Percentiles rank a stretch among this genome's conserved stretches.
These are phyloP conservation scores for Ophiocordyceps camponoti-rufipedis DNA, from an alignment of 2,329 filamentous ascomycete genomes.

Conservation along the genomic window DNA sequence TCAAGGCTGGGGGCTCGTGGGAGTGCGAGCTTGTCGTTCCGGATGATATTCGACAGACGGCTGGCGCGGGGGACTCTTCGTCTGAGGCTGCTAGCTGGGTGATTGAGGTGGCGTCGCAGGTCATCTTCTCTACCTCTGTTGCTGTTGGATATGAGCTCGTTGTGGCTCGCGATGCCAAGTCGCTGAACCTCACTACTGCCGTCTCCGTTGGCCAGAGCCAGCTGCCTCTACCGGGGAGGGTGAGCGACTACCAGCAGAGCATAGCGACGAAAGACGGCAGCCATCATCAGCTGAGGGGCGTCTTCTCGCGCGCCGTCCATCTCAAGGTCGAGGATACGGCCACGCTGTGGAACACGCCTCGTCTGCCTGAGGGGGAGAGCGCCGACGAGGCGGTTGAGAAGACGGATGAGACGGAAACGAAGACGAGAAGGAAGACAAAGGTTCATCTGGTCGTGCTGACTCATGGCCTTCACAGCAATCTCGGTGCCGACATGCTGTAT, in stretches of 20 bases:
- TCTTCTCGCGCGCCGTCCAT: slow-evolving; percentile 67
- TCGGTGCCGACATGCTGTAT: slow-evolving; percentile 91
- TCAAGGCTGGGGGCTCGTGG: slow-evolving; percentile 87
- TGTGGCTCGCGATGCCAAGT: slow-evolving; percentile 71
- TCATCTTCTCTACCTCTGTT: slow-evolving; percentile 81
- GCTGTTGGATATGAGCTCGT: slow-evolving; percentile 77
- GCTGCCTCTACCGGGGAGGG: slow-evolving; percentile 47
- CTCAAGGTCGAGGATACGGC: slow-evolving; percentile 76
- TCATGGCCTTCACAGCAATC: slow-evolving; percentile 88
- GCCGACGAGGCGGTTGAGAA: slow-evolving; percentile 16
- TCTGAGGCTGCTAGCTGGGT: slow-evolving; percentile 58
- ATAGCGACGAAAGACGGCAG: slow-evolving; percentile 31
- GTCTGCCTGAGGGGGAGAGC: slow-evolving; percentile 47
- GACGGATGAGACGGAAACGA: slow-evolving; percentile 13
- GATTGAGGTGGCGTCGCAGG: slow-evolving; percentile 79
- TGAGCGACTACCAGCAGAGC: slow-evolving; percentile 60
- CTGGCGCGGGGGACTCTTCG: slow-evolving; percentile 20
- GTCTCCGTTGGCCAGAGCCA: slow-evolving; percentile 24
- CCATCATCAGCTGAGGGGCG: slow-evolving; percentile 50
- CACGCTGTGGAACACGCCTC: slow-evolving; percentile 82
- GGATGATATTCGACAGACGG: slow-evolving; percentile 52
- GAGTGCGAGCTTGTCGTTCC: slow-evolving; percentile 65
- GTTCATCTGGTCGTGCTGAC: slow-evolving; percentile 85
- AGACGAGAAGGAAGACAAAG: slow-evolving; percentile 44
- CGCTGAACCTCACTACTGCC: slow-evolving; percentile 44